Evolutionary conservation across 306 rosid genomes (phyloP), one percentile per base, ranked within the genome.

Genomic region (Abrus precatorius): DNA sequence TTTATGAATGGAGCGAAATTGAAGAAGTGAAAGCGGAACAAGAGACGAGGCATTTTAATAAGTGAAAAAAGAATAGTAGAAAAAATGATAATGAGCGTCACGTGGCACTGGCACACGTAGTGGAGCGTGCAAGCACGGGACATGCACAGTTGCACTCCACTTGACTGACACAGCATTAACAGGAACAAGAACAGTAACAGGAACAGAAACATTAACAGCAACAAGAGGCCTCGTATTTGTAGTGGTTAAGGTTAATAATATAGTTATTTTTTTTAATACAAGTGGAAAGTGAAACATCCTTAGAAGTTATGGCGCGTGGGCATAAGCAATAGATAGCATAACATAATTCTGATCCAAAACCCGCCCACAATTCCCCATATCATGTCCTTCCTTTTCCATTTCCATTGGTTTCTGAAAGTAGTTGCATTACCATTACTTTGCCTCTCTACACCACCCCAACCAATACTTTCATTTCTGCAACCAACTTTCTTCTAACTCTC

Each of bases 331-430:
- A 20, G 6, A 11, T 27, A 10, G 47, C 50, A 70, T 49, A 49
- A 4, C 64, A 64, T 33, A 45, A 62, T 27, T 57, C 27, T 76
- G 76, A 84, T 75, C 43, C 47, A 60, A 82, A 82, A 75, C 75
- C 80, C 85, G 80, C 85, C 74, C 85, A 76, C 87, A 71, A 79
- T 70, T 80, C 62, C 80, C 82, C 45, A 75, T 69, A 59, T 75
- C 73, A 74, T 83, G 67, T 68, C 75, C 83, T 55, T 55, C 53
- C 54, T 33, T 30, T n/a, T 12, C 63, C 49, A n/a, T 45, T 49
- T 44, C 13, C 66, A 48, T 55, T 66, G 47, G 38, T 68, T 82
- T 82, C 84, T 75, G 57, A 20, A 80, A 83, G 59, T 64, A 52
- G 41, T 79, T 69, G 45, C 70, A 59, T 47, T 69, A 8, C 85